Conservation (phyloP, 2,329 filamentous ascomycete species). For the Aspergillus glaucus region DNA sequence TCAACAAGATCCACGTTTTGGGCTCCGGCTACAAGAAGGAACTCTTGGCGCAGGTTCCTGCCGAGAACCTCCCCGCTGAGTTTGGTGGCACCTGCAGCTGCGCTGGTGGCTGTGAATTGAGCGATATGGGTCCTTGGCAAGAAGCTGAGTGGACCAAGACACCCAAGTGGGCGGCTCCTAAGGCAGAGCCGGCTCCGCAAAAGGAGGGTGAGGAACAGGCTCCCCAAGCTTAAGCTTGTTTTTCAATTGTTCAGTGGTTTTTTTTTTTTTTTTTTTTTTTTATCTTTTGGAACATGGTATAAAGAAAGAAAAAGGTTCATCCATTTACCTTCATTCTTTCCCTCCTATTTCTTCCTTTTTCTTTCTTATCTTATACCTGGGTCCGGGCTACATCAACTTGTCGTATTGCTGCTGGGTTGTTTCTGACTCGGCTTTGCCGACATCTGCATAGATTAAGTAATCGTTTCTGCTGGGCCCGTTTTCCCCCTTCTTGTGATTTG, state of each 20-base stretch:
- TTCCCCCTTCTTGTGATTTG: neutral
- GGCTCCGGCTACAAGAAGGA: conserved; percentile 76
- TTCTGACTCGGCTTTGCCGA: neutral
- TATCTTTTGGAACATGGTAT: conserved; percentile 12
- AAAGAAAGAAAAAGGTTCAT: neutral
- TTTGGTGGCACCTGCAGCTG: conserved; percentile 85
- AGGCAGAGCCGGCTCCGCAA: conserved; percentile 23
- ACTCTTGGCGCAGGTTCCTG: conserved; percentile 74
- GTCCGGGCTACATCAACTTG: neutral
- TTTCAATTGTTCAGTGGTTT: conserved; percentile 4
- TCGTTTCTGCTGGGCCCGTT: neutral
- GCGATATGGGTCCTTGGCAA: conserved; percentile 83
- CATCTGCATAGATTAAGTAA: neutral
- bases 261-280: conserved; percentile 3
- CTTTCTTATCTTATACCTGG: neutral
- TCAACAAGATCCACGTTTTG: conserved; percentile 90
- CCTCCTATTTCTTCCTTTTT: neutral
- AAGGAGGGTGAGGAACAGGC: conserved; percentile 22
- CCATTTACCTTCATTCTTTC: neutral
- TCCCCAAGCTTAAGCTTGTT: conserved; percentile 9
- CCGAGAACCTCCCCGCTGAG: conserved; percentile 80
- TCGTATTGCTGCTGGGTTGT: neutral
- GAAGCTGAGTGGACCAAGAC: conserved; percentile 40
- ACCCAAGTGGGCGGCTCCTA: conserved; percentile 37
- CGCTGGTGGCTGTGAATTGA: conserved; percentile 72